These are phyloP conservation scores for Rhizoclosmatium sp. DNA, from an alignment of 192 early-diverging fungal species.

Conservation along the genomic window DNA sequence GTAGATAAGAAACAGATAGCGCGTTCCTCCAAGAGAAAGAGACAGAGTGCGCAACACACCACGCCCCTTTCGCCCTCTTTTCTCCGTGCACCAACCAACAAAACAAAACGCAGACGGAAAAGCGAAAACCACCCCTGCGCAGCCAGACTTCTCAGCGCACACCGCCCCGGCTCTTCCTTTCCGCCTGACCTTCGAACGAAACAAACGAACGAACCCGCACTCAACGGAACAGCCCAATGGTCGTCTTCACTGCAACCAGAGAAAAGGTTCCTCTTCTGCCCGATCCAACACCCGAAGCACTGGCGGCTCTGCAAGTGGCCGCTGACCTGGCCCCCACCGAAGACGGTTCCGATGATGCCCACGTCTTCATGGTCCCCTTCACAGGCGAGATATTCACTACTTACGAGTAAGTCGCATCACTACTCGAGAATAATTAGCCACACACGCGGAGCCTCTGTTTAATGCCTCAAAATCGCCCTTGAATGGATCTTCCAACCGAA, in stretches of 20 bases:
- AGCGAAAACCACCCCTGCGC: not conserved
- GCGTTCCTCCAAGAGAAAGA: too few species aligned
- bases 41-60: too few species aligned
- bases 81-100: not conserved
- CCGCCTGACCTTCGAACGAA: not conserved
- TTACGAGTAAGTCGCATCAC: conserved; percentile 52
- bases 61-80: too few species aligned
- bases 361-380: conserved; percentile 53
- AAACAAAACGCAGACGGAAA: not conserved
- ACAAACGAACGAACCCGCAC: not conserved
- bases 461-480: too few species aligned
- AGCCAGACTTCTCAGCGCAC: not conserved
- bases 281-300: conserved; percentile 8
- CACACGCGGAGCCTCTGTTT: too few species aligned
- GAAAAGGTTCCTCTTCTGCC: not conserved
- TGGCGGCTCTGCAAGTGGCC: conserved; percentile 2
- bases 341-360: conserved; percentile 16
- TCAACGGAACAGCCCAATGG: not conserved
- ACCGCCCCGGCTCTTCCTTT: not conserved
- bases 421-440: not conserved
- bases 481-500: too few species aligned
- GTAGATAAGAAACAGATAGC: too few species aligned
- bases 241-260: not conserved
- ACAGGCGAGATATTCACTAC: conserved; percentile 59
- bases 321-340: not conserved